Base-by-base conservation (phyloP, 202 grass and related monocot species). In the Bolboschoenoplectus hybrid region DNA sequence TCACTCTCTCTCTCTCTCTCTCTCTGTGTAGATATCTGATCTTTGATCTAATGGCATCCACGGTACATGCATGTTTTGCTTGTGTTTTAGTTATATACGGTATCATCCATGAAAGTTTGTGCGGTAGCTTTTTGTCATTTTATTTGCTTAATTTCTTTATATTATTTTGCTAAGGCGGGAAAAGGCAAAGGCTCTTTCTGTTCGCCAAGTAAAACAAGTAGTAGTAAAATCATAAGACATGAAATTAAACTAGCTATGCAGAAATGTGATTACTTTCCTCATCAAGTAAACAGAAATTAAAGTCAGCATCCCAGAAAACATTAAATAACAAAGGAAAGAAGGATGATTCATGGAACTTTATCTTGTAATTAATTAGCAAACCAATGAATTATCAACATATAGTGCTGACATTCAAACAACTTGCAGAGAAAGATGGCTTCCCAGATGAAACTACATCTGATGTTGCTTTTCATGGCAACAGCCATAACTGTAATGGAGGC, bases 351-450 rank as follows among this genome's bases (percentile, higher is more conserved):
- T 89, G 87, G 39, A 80, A 83, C 86, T 3, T 46, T 8, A 5
- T 13, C 2, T 1, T 5, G 2, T 89, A 91, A 91, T 88, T 85
- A 91, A 0, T 0, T 1, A 63, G 0, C 57, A 81, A 93, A 85
- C 34, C 26, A 58, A 35, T 85, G 2, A 26, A 26, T 26, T 26
- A 44, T 44, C 5, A 41, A n/a, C 7, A 7, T n/a, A 17, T 3
- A 69, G 14, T 55, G 11, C 26, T 16, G 45, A 76, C 11, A 34
- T 38, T 76, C 5, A 53, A 53, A 76, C 17, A 55, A 7, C 9
- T 14, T 84, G 67, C 80, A 87, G 85, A 55, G 43, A 82, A 32
- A 9, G 40, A 83, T 10, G 58, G 20, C 47, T 12, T 40, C 10
- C 9, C 19, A 52, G 35, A 45, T 87, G 39, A 32, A 40, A 55